Percentiles rank a stretch among this genome's conserved stretches.
phyloP scores from a whole-genome alignment of 192 early-diverging fungal species.

The Podila minutissima region DNA sequence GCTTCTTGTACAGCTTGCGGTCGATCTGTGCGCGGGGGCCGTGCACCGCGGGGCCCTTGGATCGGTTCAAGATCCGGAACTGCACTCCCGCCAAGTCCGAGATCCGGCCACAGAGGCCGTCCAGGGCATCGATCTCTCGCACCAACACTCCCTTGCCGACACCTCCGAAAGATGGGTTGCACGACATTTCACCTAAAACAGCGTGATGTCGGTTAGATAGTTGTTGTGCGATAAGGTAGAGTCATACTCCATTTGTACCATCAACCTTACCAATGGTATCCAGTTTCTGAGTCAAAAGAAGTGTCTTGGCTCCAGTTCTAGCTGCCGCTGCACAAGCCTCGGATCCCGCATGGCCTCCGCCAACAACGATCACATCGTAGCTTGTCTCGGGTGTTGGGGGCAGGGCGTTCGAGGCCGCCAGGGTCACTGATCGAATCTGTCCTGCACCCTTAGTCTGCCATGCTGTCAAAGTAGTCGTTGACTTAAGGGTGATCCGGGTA shows the following conservation, averaged over 20 bases:
- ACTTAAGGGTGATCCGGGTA: neutral
- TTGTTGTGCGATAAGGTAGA: neutral
- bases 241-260: too few relatives aligned
- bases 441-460: neutral
- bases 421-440: slow-evolving; percentile 38
- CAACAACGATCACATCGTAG: slow-evolving; percentile 83
- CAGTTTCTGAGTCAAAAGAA: slow-evolving; percentile 78
- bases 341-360: slow-evolving; percentile 86
- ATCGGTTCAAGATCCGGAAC: slow-evolving; percentile 83
- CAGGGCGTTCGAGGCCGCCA: slow-evolving; percentile 39
- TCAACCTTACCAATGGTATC: slow-evolving; percentile 71
- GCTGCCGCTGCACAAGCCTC: slow-evolving; percentile 85
- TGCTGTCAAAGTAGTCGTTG: neutral
- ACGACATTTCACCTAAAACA: slow-evolving; percentile 82
- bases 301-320: slow-evolving; percentile 73
- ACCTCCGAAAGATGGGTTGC: slow-evolving; percentile 89
- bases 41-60: slow-evolving; percentile 85
- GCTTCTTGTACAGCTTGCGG: slow-evolving; percentile 78
- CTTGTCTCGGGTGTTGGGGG: slow-evolving; percentile 43
- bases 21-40: slow-evolving; percentile 87
- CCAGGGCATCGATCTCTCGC: slow-evolving; percentile 83
- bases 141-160: slow-evolving; percentile 86
- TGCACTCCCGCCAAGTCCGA: slow-evolving; percentile 84
- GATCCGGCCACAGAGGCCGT: slow-evolving; percentile 83
- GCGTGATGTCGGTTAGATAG: neutral